Base-by-base conservation (phyloP, 208 protist species). In the Wallacemonas sp. region DNA sequence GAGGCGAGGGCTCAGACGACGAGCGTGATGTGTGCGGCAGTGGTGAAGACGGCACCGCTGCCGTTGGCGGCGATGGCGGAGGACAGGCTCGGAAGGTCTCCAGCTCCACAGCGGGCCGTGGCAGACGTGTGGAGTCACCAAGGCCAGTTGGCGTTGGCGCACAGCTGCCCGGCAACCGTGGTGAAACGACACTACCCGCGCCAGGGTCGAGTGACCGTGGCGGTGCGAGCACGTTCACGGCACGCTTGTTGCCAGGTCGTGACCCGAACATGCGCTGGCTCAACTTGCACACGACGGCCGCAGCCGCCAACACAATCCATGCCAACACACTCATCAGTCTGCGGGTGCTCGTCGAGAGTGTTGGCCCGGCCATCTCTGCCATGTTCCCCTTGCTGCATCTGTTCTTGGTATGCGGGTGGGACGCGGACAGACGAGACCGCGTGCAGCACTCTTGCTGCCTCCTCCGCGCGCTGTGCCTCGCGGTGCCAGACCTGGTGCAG, bases 401-500 rank as follows among this genome's bases (percentile, higher is more conserved):
- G 14, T 90, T 94, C 44, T 71, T 94, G 17, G 68, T 72, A 21
- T 69, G 79, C 42, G 72, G 78, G 65, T 90, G 80, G 75, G 56
- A 72, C 17, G 69, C 70, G 44, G 66, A 69, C 0, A 51, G 59
- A 22, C 62, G 67, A 55, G 64, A 55, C 12, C 44, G 64, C 2
- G 66, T 90, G 38, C 64, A 78, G 31, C 79, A 78, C 54, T 84
- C 68, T 63, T 94, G 88, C 44, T 70, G 74, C 39, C 69, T 94
- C 36, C 77, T 94, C 1, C 78, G 80, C 44, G 75, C 80, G 8
- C 75, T 94, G 24, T 80, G 74, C 63, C 66, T 56, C 41, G 58
- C 76, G 11, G 74, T 90, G 14, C 88, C 88, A 17, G 83, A 90
- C 51, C 65, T 94, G 21, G 72, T 89, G 15, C 79, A 79, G 60